Evolutionary conservation across 768 basidiomycete genomes (phyloP).

Genomic region (Pulveroboletus ravenelii): DNA sequence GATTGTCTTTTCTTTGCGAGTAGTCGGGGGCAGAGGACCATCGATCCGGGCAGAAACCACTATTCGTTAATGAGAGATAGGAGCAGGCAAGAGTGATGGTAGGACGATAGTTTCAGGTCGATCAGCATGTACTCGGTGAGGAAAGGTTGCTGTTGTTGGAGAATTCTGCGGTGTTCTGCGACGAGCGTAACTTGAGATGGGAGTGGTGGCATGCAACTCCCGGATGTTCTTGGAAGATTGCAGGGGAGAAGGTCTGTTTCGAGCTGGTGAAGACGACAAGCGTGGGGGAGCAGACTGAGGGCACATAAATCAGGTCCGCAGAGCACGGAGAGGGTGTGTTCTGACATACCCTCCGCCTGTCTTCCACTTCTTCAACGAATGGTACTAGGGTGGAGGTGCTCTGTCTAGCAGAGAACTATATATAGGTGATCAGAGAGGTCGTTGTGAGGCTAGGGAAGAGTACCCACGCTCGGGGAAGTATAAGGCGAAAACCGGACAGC

Average conservation of each 20-base stretch:
- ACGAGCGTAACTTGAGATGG: conserved; percentile 76
- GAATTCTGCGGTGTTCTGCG: conserved; percentile 74
- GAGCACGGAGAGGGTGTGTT: conserved; percentile 26
- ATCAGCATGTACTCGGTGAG: conserved; percentile 31
- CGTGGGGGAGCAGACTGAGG: conserved; percentile 34
- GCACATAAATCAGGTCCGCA: conserved; percentile 29
- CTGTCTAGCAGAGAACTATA: conserved; percentile 40
- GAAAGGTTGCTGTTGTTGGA: conserved; percentile 63
- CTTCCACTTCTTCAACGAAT: conserved; percentile 24
- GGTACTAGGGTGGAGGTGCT: conserved; percentile 37
- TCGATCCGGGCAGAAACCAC: not conserved
- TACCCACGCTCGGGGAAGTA: conserved; percentile 24
- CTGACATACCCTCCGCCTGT: conserved; percentile 31
- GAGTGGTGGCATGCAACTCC: conserved; percentile 60
- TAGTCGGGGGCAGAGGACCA: not conserved
- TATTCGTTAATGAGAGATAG: conserved; percentile 19
- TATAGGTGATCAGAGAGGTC: not conserved
- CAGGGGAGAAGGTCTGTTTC: conserved; percentile 41
- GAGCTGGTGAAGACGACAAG: conserved; percentile 38
- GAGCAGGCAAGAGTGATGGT: conserved; percentile 53
- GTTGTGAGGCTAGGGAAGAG: not conserved
- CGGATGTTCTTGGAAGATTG: conserved; percentile 46
- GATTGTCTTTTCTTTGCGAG: not conserved
- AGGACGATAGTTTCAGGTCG: conserved; percentile 36
- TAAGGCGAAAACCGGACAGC: conserved; percentile 30